Base-by-base conservation (phyloP, 2,329 filamentous ascomycete genomes). In the Exophiala alcalophila region DNA sequence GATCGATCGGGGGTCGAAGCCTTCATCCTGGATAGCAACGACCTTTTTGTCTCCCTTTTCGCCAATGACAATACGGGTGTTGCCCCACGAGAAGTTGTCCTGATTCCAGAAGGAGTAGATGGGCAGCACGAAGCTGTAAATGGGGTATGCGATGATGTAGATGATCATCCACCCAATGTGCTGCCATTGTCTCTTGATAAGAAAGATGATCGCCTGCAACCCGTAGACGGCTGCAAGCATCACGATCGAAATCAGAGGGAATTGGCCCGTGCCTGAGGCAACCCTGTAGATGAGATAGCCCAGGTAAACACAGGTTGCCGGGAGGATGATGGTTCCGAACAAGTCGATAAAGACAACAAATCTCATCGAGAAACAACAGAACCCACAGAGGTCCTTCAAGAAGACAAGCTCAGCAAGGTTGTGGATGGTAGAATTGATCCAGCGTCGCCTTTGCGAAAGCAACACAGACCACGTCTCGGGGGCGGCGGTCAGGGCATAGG, bases 31-130 rank as follows among this genome's bases (percentile, higher is more conserved):
- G 2, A 90, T 80, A 0, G 89, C 89, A 39, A 98, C 76, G n/a
- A 96, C 73, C 61, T 94, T 81, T 71, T 94, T 95, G 62, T 78
- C 79, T 51, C 90, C 91, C 65, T 91, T 88, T 65, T 98, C 92
- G 47, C 89, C 91, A 54, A 97, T 86, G 55, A 98, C 92, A 53
- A 98, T 81, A 78, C 92, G 89, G 1, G 92, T 98, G 70, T 92
- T 97, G 76, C 92, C 92, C 92, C 92, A 98, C 2, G 83, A 83
- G 75, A 98, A 98, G 69, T 98, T 91, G 67, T 98, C 92, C 66
- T 96, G 90, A 68, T 96, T 94, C 92, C 92, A 98, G 83, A 98
- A 98, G 0, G 91, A 95, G 72, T 97, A 98, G 52, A 98, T 71
- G 1, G 92, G 92, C 9, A 98, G 77, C 51, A 94, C 63, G 58